Evolutionary conservation across 2,329 filamentous ascomycete species (phyloP), one percentile per base, ranked within the genome.

Genomic region (Ophiostoma sp.): DNA sequence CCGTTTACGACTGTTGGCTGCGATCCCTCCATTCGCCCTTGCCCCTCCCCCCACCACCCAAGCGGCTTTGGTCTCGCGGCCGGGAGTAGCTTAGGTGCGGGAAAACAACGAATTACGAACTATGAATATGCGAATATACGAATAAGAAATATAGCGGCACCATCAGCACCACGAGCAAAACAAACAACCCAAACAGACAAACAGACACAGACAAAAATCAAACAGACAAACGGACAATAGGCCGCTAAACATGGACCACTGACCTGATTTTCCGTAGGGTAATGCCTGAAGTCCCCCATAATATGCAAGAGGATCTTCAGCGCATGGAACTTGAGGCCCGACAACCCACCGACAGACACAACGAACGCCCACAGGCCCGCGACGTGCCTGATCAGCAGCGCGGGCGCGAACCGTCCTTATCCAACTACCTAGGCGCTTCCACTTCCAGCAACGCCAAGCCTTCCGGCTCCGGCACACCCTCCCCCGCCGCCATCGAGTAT

Each of bases 231-330:
- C 36, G 8, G 16, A 27, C 27, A 27, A 27, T 27, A 27, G 27
- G 27, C 27, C 42, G 65, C 67, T 67, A 70, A 64, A 70, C 67
- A 76, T 63, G 45, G 58, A 76, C 72, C 72, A 76, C 78, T 79
- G 76, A 81, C 73, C 72, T 68, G 55, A 58, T 67, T 74, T 27
- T 62, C 72, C 76, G 73, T 78, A 96, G 92, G 82, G 87, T 96
- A 76, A 97, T 94, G 88, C 91, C 92, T 77, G 93, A 97, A 83
- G 93, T 97, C 73, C 92, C 94, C 73, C 91, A 94, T 79, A 94
- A 97, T 80, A 97, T 99, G 87, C 93, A 97, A 81, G 89, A 96
- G 76, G 94, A 91, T 79, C 86, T 99, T 73, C 91, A 94, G 75
- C 89, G 93, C 78, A 87, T 99, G 81, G 93, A 97, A 83, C 84